These are phyloP conservation scores for Pisolithus marmoratus DNA, from an alignment of 768 basidiomycete genomes.

Conservation along the genomic window DNA sequence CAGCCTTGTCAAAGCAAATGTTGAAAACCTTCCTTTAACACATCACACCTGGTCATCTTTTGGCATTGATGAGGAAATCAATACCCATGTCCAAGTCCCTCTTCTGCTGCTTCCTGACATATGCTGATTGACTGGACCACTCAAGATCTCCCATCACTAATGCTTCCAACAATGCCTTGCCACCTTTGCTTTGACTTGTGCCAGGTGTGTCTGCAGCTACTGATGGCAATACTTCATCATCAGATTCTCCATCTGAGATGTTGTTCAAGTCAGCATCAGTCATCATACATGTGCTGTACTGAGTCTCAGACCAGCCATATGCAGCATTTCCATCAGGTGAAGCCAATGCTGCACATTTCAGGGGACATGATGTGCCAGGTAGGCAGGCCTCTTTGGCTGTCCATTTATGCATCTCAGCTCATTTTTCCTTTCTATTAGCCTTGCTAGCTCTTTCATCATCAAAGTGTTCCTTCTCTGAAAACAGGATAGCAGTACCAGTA, in stretches of 20 bases:
- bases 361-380: not conserved
- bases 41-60: constrained; percentile 1
- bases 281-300: too few relatives aligned
- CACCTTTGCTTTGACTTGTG: too few relatives aligned
- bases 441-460: constrained; percentile 11
- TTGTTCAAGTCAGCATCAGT: too few relatives aligned
- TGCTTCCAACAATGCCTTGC: too few relatives aligned
- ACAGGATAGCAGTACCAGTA: constrained; percentile 17
- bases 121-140: constrained; percentile 1
- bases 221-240: too few relatives aligned
- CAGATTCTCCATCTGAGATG: too few relatives aligned
- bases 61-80: constrained; percentile 26
- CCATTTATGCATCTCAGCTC: not conserved
- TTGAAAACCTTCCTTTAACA: constrained; percentile 12
- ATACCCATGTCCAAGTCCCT: constrained; percentile 13
- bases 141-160: not conserved
- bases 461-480: constrained; percentile 25
- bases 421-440: constrained; percentile 1
- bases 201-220: too few relatives aligned
- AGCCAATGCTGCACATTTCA: too few relatives aligned
- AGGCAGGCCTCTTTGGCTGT: not conserved
- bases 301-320: too few relatives aligned
- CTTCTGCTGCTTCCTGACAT: constrained; percentile 2
- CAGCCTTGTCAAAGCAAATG: constrained; percentile 19
- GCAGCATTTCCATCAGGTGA: too few relatives aligned